Evolutionary conservation across 495 filamentous ascomycete genomes (phyloP).

Genomic region (Geoglossum glabrum): DNA sequence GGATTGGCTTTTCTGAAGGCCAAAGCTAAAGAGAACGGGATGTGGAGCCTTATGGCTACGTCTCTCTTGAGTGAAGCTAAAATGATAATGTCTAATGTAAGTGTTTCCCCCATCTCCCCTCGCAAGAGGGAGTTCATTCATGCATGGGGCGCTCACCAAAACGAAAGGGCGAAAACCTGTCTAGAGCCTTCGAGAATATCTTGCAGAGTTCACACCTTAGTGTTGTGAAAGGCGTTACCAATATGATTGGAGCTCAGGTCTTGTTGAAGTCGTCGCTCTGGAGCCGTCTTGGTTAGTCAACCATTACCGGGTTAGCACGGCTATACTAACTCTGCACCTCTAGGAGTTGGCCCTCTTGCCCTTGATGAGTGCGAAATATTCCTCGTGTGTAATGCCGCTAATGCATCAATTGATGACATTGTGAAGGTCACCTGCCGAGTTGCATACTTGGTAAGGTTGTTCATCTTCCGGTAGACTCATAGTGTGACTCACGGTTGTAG

Average conservation of each 20-base stretch:
- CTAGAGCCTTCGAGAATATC: conserved; percentile 57
- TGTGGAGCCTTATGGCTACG: conserved; percentile 73
- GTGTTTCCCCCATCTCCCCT: not conserved
- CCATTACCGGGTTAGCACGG: not conserved
- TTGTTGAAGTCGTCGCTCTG: conserved; percentile 52
- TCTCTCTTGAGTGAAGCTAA: conserved; percentile 76
- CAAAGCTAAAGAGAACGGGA: conserved; percentile 72
- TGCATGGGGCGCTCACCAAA: not conserved
- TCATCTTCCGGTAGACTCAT: not conserved
- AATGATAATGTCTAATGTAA: conserved; percentile 41
- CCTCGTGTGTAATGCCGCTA: conserved; percentile 44
- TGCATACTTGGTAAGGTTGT: conserved; percentile 31
- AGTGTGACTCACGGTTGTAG: conserved; percentile 19
- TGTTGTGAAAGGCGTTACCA: conserved; percentile 50
- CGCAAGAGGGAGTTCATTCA: not conserved
- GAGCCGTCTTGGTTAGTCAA: conserved; percentile 47
- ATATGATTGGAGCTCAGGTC: conserved; percentile 52
- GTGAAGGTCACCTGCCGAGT: conserved; percentile 42
- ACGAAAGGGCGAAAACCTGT: conserved; percentile 53
- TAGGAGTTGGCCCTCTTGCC: conserved; percentile 40
- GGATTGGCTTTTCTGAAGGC: conserved; percentile 65
- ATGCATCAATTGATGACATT: conserved; percentile 54
- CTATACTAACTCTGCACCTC: conserved; percentile 10
- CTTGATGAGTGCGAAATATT: conserved; percentile 54
- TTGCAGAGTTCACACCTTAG: conserved; percentile 66